These are phyloP conservation scores for Fusarium phyllophilum DNA, from an alignment of 2,329 filamentous ascomycete genomes.

Conservation along the genomic window DNA sequence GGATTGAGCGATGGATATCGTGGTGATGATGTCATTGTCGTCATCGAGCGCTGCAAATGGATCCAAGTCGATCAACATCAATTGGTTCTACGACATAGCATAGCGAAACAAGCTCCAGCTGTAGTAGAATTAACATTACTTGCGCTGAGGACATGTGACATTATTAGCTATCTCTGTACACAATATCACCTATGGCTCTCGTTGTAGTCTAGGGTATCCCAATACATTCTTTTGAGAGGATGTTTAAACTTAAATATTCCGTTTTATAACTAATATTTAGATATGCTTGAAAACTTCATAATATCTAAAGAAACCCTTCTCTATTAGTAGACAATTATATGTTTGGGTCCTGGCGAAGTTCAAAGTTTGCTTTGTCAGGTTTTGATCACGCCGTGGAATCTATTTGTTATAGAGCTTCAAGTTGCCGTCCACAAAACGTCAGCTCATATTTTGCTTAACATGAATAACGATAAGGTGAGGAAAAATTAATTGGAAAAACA, in stretches of 20 bases:
- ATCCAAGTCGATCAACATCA: background rate
- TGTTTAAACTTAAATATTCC: background rate
- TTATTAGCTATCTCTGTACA: rapidly evolving
- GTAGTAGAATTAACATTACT: background rate
- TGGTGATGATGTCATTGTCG: constrained; percentile 32
- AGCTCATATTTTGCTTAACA: rapidly evolving
- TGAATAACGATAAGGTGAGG: background rate
- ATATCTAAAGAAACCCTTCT: rapidly evolving
- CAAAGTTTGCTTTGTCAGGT: rapidly evolving
- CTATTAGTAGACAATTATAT: rapidly evolving
- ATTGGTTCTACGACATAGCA: too few relatives aligned
- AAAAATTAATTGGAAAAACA: too few relatives aligned
- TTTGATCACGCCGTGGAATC: too few relatives aligned
- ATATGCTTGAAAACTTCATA: too few relatives aligned
- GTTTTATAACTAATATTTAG: too few relatives aligned
- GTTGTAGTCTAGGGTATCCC: background rate
- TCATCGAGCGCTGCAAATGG: constrained; percentile 5
- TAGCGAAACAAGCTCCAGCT: too few relatives aligned
- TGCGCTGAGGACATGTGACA: rapidly evolving
- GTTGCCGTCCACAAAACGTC: rapidly evolving
- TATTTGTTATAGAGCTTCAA: too few relatives aligned
- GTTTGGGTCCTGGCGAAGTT: rapidly evolving
- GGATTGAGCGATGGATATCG: background rate
- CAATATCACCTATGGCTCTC: rapidly evolving
- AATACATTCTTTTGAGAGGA: rapidly evolving